These are phyloP conservation scores for Colletotrichum sp. DNA, from an alignment of 2,329 filamentous ascomycete species.

Conservation along the genomic window DNA sequence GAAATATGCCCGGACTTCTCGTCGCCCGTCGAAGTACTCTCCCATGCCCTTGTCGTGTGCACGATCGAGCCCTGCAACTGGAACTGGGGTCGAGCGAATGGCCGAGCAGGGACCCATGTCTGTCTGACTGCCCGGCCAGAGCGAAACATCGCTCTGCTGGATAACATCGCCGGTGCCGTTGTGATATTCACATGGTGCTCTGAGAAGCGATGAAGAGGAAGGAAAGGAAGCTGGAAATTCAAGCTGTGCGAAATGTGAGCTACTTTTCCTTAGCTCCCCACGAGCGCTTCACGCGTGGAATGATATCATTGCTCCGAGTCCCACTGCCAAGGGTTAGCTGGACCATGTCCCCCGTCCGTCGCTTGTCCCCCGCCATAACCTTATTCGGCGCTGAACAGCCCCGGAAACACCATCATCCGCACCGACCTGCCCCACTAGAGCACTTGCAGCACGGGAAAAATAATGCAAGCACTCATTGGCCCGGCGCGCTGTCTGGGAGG, in stretches of 20 bases:
- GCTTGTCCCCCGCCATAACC: background rate
- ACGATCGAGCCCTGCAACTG: background rate
- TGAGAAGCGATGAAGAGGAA: background rate
- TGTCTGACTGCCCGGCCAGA: background rate
- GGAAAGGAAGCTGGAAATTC: background rate
- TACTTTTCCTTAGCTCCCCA: background rate
- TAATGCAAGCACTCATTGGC: constrained; percentile 20
- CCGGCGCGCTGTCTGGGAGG: constrained; percentile 6
- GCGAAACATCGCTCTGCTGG: constrained; percentile 12
- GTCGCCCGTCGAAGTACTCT: constrained; percentile 56
- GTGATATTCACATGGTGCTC: background rate
- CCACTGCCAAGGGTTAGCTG: background rate
- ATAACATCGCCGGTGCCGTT: background rate
- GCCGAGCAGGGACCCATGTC: background rate
- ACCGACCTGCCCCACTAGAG: background rate
- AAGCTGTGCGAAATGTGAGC: background rate
- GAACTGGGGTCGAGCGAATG: background rate
- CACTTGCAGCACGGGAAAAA: constrained; percentile 9
- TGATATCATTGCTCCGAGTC: constrained; percentile 13
- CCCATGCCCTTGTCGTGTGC: constrained; percentile 35
- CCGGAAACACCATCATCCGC: constrained; percentile 13
- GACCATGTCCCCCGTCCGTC: background rate
- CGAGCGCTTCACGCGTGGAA: background rate
- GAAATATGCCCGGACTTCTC: constrained; percentile 82
- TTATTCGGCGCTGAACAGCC: background rate